Evolutionary conservation across 1,284 basidiomycete species (phyloP).

Genomic region (Vanrija sp.): DNA sequence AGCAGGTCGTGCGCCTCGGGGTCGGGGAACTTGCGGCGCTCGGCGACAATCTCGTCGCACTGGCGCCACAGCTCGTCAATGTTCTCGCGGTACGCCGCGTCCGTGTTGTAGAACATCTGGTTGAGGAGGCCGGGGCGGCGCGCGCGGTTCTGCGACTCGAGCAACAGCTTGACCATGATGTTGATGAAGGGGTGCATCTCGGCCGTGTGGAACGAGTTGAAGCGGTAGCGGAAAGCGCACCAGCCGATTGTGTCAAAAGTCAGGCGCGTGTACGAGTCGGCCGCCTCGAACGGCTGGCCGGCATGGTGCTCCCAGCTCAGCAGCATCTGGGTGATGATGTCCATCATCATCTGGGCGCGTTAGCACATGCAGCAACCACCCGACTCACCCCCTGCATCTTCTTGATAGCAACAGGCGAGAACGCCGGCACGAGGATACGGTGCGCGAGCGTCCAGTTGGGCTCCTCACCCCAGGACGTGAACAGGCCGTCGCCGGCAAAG

Average conservation of each 20-base stretch:
- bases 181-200: constrained; percentile 52
- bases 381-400: constrained; percentile 51
- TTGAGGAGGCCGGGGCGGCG: constrained; percentile 6
- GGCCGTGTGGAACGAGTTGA: constrained; percentile 34
- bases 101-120: constrained; percentile 1
- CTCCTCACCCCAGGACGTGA: constrained; percentile 51
- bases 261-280: constrained; percentile 14
- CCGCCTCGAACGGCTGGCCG: constrained; percentile 17
- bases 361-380: constrained; percentile 8
- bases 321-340: constrained; percentile 55
- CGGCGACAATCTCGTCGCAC: constrained; percentile 18
- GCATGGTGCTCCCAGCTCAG: constrained; percentile 19
- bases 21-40: constrained; percentile 12
- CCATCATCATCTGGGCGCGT: constrained; percentile 44
- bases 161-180: constrained; percentile 15
- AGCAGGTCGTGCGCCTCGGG: constrained; percentile 48
- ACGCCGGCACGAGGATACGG: constrained; percentile 57
- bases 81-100: constrained; percentile 7
- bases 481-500: constrained; percentile 51
- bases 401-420: constrained; percentile 53
- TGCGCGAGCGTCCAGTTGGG: constrained; percentile 54
- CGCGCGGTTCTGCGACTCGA: constrained; percentile 5
- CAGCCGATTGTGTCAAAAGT: constrained; percentile 25
- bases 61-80: constrained; percentile 9
- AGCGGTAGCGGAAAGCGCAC: constrained; percentile 52